A percentile compares a stretch with the other conserved stretches of the same genome.
Evolutionary conservation across 83 land plant species (phyloP).

Genomic region (Diphasiastrum complanatum): DNA sequence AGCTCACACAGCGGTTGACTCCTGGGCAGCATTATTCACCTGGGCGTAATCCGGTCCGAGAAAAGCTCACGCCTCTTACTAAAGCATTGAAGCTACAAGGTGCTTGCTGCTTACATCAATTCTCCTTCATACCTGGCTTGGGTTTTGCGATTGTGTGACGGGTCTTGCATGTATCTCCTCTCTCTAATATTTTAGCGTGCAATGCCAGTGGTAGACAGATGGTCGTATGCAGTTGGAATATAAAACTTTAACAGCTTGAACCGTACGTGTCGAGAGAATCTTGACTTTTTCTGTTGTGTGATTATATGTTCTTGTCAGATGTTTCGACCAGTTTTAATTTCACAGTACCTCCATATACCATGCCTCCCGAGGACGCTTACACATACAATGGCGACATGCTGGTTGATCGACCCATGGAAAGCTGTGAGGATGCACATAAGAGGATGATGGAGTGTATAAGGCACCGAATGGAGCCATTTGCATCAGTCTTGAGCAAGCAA

Average conservation of each 20-base stretch:
- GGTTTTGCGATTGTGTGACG: no score
- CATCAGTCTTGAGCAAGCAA: background rate
- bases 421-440: background rate
- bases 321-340: no score
- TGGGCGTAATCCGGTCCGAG: background rate
- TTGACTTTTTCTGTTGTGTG: background rate
- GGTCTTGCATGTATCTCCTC: no score
- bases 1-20: background rate
- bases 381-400: conserved; percentile 6
- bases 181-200: no score
- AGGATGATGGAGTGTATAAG: conserved; percentile 9
- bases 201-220: no score
- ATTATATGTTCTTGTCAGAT: background rate
- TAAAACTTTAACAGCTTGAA: background rate
- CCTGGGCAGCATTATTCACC: background rate
- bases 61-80: no score
- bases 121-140: no score
- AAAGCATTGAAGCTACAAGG: no score
- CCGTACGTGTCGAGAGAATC: background rate
- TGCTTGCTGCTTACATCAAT: no score
- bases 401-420: conserved; percentile 3
- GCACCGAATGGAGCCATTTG: conserved; percentile 11
- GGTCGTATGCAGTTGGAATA: no score
- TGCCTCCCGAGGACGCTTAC: background rate
- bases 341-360: background rate